Evolutionary conservation across 768 basidiomycete species (phyloP).

Genomic region (Boletellus emodensis): DNA sequence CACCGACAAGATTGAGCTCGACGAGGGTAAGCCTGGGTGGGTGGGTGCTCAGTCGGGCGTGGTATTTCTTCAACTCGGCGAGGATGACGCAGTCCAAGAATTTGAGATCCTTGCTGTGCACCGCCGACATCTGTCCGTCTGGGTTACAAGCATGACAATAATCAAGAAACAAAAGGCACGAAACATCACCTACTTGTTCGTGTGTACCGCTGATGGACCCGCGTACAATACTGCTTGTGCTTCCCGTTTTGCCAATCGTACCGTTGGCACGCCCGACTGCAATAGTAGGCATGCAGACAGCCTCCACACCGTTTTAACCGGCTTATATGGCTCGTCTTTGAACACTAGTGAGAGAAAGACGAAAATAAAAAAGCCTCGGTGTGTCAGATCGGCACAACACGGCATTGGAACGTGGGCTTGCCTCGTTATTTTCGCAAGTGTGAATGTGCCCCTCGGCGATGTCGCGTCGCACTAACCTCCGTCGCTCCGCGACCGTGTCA

Average conservation of each 20-base stretch:
- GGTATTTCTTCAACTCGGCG: conserved; percentile 22
- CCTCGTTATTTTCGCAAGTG: conserved; percentile 26
- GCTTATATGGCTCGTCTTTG: conserved; percentile 13
- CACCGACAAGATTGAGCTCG: conserved; percentile 23
- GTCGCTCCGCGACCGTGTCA: conserved; percentile 16
- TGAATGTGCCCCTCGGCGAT: conserved; percentile 19
- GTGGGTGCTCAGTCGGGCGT: conserved; percentile 5
- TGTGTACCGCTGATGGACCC: conserved; percentile 18
- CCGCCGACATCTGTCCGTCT: conserved; percentile 24
- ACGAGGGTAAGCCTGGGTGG: conserved; percentile 21
- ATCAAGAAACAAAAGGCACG: no score
- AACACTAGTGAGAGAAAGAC: conserved; percentile 13
- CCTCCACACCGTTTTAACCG: conserved; percentile 26
- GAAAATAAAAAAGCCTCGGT: no score
- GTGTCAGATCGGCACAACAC: neutral
- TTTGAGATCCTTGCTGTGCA: conserved; percentile 23
- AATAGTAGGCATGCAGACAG: conserved; percentile 30
- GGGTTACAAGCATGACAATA: neutral
- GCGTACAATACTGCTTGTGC: conserved; percentile 25
- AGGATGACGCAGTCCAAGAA: conserved; percentile 28
- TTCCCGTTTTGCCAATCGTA: conserved; percentile 26
- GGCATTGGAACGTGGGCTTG: neutral
- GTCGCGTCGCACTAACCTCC: conserved; percentile 16
- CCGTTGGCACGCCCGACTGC: conserved; percentile 24
- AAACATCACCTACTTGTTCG: conserved; percentile 14